phyloP scores from a whole-genome alignment of 1,139 yeast genomes.

The Taphrina pruni region DNA sequence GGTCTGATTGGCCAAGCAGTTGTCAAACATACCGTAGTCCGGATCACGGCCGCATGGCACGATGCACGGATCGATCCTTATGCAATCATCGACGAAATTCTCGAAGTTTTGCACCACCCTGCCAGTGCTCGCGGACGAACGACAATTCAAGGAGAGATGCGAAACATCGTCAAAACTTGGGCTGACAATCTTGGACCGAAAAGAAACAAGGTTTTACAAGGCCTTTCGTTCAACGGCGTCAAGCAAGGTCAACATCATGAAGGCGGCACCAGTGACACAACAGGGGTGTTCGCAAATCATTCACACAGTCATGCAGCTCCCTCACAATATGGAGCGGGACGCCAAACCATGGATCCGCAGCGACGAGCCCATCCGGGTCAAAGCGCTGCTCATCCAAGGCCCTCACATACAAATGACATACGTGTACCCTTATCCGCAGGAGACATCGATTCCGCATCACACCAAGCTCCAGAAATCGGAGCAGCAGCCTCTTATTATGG shows the following conservation, averaged over 20 bases:
- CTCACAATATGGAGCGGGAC: not conserved
- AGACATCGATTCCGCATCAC: not conserved
- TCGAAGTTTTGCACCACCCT: constrained; percentile 49
- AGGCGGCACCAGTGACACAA: constrained; percentile 22
- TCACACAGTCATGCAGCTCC: constrained; percentile 3
- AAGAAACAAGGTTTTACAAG: constrained; percentile 43
- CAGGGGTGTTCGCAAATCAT: constrained; percentile 27
- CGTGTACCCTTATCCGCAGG: not conserved
- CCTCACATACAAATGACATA: not conserved
- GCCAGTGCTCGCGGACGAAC: constrained; percentile 45
- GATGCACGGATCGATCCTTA: constrained; percentile 45
- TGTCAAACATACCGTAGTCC: constrained; percentile 60
- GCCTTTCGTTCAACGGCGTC: constrained; percentile 47
- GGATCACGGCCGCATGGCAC: constrained; percentile 53
- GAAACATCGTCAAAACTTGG: constrained; percentile 46
- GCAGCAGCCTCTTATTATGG: not conserved
- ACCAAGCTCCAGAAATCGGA: not conserved
- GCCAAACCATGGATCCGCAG: not conserved
- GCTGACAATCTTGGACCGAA: constrained; percentile 42
- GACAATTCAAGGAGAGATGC: constrained; percentile 46
- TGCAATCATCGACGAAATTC: constrained; percentile 44
- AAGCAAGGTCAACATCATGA: constrained; percentile 46
- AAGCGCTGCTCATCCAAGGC: not conserved
- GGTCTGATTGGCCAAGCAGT: constrained; percentile 60
- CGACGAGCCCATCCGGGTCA: not conserved